phyloP scores from a whole-genome alignment of 257 asterid genomes.

The Echium plantagineum region DNA sequence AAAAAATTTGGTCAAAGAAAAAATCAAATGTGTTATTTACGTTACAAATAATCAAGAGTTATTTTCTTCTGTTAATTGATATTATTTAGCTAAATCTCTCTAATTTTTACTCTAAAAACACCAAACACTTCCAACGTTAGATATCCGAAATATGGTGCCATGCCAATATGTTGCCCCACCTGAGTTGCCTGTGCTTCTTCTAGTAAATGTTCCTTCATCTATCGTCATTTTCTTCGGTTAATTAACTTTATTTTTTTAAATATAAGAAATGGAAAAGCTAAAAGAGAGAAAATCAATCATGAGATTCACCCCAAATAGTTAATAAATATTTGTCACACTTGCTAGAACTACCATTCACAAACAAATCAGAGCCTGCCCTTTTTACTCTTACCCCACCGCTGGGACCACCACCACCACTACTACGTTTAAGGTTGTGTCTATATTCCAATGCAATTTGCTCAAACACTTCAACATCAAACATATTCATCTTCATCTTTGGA shows the following conservation, averaged over 20 bases:
- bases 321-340: constrained; percentile 53
- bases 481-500: constrained; percentile 46
- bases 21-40: no score
- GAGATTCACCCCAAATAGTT: constrained; percentile 82
- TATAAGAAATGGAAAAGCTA: background rate
- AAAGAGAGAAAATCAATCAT: constrained; percentile 20
- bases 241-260: background rate
- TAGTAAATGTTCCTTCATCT: no score
- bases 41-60: no score
- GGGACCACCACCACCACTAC: constrained; percentile 25
- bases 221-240: background rate
- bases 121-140: no score
- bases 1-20: no score
- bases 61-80: no score
- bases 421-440: constrained; percentile 57
- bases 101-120: no score
- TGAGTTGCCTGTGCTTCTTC: no score
- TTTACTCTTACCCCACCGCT: constrained; percentile 10
- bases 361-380: constrained; percentile 29
- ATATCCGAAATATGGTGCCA: no score
- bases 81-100: no score
- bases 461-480: constrained; percentile 84
- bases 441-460: constrained; percentile 78
- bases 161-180: no score
- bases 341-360: constrained; percentile 28